phyloP scores from a whole-genome alignment of 441 rosid species.

The Euphorbia schlechtendalii region DNA sequence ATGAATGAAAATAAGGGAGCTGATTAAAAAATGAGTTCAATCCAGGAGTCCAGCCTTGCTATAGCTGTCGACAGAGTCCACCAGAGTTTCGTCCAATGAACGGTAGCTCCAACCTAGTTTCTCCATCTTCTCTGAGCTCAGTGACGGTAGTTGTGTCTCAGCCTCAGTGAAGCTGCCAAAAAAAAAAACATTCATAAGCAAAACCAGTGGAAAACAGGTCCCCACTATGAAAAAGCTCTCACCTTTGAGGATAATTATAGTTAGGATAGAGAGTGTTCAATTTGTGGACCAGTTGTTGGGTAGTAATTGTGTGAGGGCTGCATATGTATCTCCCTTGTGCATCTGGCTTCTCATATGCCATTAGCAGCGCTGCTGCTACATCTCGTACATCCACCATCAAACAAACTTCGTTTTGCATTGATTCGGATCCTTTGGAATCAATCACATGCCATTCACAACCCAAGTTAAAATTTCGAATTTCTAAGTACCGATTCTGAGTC shows the following conservation, averaged over 20 bases:
- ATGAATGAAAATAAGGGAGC: too few relatives aligned
- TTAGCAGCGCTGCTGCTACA: constrained; percentile 57
- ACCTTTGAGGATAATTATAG: too few relatives aligned
- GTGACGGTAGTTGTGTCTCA: constrained; percentile 11
- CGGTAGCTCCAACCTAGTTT: constrained; percentile 64
- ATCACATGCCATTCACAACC: too few relatives aligned
- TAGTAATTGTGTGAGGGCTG: constrained; percentile 28
- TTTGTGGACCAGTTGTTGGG: constrained; percentile 39
- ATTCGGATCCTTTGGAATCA: constrained; percentile 46
- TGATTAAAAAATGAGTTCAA: too few relatives aligned
- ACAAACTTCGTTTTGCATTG: constrained; percentile 35
- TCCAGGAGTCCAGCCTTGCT: constrained; percentile 45
- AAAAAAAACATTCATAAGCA: too few relatives aligned
- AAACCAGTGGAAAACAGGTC: too few relatives aligned
- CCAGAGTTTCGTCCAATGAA: constrained; percentile 55
- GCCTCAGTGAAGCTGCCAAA: constrained; percentile 41
- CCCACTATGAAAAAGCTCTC: too few relatives aligned
- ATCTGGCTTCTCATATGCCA: constrained; percentile 63
- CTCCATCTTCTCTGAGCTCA: constrained; percentile 63
- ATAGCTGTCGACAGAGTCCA: constrained; percentile 61
- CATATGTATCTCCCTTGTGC: constrained; percentile 83
- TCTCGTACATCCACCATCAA: constrained; percentile 65
- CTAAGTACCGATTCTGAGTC: too few relatives aligned
- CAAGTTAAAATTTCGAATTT: too few relatives aligned
- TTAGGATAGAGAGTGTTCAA: constrained; percentile 48